Conservation (phyloP, 495 filamentous ascomycete genomes). For the Aspergillus leporis region DNA sequence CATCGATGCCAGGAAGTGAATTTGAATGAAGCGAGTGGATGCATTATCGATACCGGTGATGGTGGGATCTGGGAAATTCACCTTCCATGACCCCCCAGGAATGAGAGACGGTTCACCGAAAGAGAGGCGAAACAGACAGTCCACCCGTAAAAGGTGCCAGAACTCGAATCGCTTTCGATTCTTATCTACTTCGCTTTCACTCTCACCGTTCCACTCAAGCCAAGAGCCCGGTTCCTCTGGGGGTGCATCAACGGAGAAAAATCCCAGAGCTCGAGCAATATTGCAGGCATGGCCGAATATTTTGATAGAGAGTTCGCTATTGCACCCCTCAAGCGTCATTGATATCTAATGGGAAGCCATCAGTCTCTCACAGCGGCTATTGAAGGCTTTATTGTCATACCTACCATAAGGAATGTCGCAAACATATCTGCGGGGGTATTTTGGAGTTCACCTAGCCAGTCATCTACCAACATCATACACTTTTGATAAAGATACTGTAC, state of each 20-base stretch:
- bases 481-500: slow-evolving; percentile 14
- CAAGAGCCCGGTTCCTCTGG: neutral
- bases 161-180: slow-evolving; percentile 29
- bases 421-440: slow-evolving; percentile 15
- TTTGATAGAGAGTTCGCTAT: slow-evolving; percentile 20
- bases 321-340: slow-evolving; percentile 18
- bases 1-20: slow-evolving; percentile 30
- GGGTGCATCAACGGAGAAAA: slow-evolving; percentile 19
- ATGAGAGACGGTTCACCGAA: slow-evolving; percentile 23
- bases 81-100: slow-evolving; percentile 19
- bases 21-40: slow-evolving; percentile 21
- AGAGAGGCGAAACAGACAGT: slow-evolving; percentile 22
- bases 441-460: slow-evolving; percentile 15
- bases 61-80: slow-evolving; percentile 25
- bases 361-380: neutral
- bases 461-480: slow-evolving; percentile 6
- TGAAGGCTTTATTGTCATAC: neutral
- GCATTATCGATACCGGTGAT: slow-evolving; percentile 20
- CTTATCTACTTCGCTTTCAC: slow-evolving; percentile 12
- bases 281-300: slow-evolving; percentile 12
- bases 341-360: slow-evolving; percentile 16
- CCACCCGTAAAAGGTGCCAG: slow-evolving; percentile 23
- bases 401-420: slow-evolving; percentile 18
- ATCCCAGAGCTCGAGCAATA: slow-evolving; percentile 19
- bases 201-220: neutral